Evolutionary conservation across 352 stramenopile genomes (phyloP).

Genomic region (Globisporangium acanthophoron): DNA sequence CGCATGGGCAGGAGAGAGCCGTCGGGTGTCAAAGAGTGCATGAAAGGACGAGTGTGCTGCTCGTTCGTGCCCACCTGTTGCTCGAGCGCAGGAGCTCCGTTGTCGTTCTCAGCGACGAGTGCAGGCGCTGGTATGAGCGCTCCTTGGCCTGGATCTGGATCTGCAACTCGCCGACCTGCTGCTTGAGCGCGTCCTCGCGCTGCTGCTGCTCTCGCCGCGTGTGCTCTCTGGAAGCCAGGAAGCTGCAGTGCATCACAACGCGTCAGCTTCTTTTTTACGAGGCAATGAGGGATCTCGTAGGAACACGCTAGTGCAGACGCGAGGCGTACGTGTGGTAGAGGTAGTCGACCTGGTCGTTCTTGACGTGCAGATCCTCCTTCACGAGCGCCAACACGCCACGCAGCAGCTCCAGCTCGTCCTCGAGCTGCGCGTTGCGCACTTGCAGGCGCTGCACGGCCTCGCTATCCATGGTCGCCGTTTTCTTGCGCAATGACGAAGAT

Average conservation of each 20-base stretch:
- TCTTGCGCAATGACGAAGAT: no score
- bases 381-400: slow-evolving; percentile 22
- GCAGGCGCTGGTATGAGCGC: slow-evolving; percentile 10
- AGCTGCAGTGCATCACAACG: background rate
- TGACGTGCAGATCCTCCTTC: slow-evolving; percentile 29
- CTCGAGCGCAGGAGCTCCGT: slow-evolving; percentile 2
- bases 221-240: slow-evolving; percentile 18
- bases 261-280: no score
- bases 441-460: background rate
- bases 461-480: background rate
- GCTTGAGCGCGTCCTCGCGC: slow-evolving; percentile 14
- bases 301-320: no score
- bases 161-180: slow-evolving; percentile 16
- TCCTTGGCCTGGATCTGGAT: slow-evolving; percentile 11
- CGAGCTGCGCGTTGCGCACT: slow-evolving; percentile 11
- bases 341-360: slow-evolving; percentile 29
- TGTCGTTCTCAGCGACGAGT: slow-evolving; percentile 8
- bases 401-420: slow-evolving; percentile 23
- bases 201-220: slow-evolving; percentile 18
- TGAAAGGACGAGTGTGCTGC: no score
- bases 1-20: no score
- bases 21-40: no score
- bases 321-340: slow-evolving; percentile 20
- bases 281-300: no score
- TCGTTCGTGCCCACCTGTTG: background rate